Evolutionary conservation across 208 protist species (phyloP).

Genomic region (Trypanosoma rangeli): DNA sequence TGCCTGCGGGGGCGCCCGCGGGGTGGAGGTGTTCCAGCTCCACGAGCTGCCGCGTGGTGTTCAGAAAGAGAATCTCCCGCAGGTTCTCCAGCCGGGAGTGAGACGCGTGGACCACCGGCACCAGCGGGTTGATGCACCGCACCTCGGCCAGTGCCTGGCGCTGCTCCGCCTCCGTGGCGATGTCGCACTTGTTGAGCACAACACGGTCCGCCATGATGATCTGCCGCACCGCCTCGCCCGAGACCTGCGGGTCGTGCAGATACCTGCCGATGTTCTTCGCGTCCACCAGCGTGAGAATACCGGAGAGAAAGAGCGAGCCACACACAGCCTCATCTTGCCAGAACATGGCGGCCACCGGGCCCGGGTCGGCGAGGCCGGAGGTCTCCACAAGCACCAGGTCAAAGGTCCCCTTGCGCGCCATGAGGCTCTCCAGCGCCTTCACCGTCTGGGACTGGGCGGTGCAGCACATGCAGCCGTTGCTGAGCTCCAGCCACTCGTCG

Average conservation of each 20-base stretch:
- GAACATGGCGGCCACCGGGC: conserved; percentile 92
- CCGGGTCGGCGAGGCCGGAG: conserved; percentile 92
- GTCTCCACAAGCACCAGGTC: conserved; percentile 92
- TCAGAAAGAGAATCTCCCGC: conserved; percentile 71
- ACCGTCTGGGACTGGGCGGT: conserved; percentile 89
- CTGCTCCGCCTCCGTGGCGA: conserved; percentile 62
- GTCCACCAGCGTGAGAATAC: conserved; percentile 90
- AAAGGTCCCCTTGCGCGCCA: conserved; percentile 83
- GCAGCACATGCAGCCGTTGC: conserved; percentile 97
- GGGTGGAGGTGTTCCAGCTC: conserved; percentile 67
- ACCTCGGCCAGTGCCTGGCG: conserved; percentile 40
- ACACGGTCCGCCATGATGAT: conserved; percentile 93
- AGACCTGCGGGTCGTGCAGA: conserved; percentile 62
- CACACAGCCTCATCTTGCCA: conserved; percentile 93
- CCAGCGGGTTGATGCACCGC: conserved; percentile 66
- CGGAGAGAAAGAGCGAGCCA: conserved; percentile 78
- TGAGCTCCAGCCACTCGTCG: conserved; percentile 95
- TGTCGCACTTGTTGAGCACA: conserved; percentile 95
- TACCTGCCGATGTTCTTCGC: conserved; percentile 84
- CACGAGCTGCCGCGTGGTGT: conserved; percentile 57
- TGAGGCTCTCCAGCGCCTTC: conserved; percentile 80
- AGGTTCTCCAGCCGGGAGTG: conserved; percentile 66
- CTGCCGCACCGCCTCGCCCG: conserved; percentile 81
- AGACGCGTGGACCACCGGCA: conserved; percentile 48
- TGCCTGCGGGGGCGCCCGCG: conserved; percentile 40